Percentiles rank a stretch among this genome's conserved stretches.
phyloP scores from a whole-genome alignment of 306 rosid genomes.

The Rosa rugosa region DNA sequence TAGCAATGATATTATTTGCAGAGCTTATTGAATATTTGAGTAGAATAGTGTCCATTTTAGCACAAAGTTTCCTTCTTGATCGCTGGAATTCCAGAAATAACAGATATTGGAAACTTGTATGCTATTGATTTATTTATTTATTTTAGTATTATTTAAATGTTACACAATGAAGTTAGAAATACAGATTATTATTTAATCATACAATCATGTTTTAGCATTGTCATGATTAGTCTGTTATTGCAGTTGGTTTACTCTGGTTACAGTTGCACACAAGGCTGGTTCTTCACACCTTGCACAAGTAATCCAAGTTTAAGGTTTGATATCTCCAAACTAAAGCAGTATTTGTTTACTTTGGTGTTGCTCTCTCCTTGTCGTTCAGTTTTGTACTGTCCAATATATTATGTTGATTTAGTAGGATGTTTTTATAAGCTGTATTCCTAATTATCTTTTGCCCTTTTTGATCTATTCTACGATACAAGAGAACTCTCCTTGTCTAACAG shows the following conservation, averaged over 20 bases:
- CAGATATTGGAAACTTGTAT: neutral
- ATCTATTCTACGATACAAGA: neutral
- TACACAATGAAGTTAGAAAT: neutral
- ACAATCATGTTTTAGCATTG: neutral
- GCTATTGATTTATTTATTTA: neutral
- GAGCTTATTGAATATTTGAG: neutral
- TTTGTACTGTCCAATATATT: neutral
- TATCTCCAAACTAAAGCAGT: slow-evolving; percentile 24
- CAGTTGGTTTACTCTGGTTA: slow-evolving; percentile 9
- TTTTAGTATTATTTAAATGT: neutral
- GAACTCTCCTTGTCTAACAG: neutral
- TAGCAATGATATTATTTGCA: neutral
- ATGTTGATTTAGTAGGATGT: neutral
- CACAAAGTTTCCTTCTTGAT: neutral
- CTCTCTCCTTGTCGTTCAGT: slow-evolving; percentile 3
- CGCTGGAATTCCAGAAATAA: slow-evolving; percentile 13
- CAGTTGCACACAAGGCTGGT: slow-evolving; percentile 94
- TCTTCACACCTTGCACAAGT: slow-evolving; percentile 89
- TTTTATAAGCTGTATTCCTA: neutral
- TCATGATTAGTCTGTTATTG: neutral
- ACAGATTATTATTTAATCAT: neutral
- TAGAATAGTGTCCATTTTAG: neutral
- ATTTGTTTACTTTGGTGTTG: slow-evolving; percentile 16
- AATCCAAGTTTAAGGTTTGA: slow-evolving; percentile 86
- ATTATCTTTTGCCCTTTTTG: neutral